Evolutionary conservation across 179 eudicot species (phyloP).

Genomic region (Corrigiola litoralis): DNA sequence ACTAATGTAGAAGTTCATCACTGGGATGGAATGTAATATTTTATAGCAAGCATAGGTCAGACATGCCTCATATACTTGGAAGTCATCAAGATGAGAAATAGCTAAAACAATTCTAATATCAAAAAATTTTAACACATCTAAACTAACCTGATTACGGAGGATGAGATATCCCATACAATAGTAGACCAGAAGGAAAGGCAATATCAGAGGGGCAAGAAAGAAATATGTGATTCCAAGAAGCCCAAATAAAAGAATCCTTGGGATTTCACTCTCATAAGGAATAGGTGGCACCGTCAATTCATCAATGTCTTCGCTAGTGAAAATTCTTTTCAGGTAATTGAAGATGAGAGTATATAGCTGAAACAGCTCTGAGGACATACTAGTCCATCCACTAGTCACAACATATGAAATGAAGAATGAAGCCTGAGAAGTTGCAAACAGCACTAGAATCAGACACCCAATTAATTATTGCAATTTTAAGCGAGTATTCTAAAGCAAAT

Average conservation of each 20-base stretch:
- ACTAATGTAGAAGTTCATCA: too few species aligned
- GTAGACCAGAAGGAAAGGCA: conserved; percentile 79
- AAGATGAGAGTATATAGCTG: conserved; percentile 42
- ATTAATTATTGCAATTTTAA: neutral
- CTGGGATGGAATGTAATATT: too few species aligned
- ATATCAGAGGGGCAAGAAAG: conserved; percentile 77
- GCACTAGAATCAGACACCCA: neutral
- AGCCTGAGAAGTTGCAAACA: conserved; percentile 47
- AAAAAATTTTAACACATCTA: too few species aligned
- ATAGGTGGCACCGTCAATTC: conserved; percentile 55
- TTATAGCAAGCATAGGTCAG: too few species aligned
- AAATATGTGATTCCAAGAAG: conserved; percentile 90
- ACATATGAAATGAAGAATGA: conserved; percentile 92
- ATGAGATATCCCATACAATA: conserved; percentile 74
- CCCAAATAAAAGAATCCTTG: conserved; percentile 62
- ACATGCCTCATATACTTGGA: too few species aligned
- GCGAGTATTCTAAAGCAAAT: neutral
- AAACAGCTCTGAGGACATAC: conserved; percentile 62
- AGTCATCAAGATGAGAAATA: too few species aligned
- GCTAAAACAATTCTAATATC: too few species aligned
- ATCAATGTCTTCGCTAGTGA: conserved; percentile 33
- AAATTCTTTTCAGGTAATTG: conserved; percentile 32
- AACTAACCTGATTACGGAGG: conserved; percentile 81
- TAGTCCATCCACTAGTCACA: conserved; percentile 92
- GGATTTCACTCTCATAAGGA: conserved; percentile 70